phyloP scores from a whole-genome alignment of 352 stramenopile genomes.

The Pythium pyrilobum region DNA sequence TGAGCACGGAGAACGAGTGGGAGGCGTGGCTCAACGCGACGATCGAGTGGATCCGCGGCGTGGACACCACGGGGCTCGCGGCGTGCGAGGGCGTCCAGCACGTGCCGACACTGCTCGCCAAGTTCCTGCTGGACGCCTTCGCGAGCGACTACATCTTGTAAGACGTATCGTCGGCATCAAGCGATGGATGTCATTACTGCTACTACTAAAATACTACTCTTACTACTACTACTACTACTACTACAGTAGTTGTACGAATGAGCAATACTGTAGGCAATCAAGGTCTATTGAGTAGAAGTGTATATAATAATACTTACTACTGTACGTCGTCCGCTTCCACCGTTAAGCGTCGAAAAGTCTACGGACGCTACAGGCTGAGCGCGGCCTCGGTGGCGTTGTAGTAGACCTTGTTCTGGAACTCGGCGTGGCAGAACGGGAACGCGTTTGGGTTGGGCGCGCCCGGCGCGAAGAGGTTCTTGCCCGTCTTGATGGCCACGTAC shows the following conservation, averaged over 20 bases:
- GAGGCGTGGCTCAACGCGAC: constrained; percentile 6
- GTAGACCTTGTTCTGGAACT: constrained; percentile 17
- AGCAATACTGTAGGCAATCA: no score
- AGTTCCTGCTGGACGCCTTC: constrained; percentile 7
- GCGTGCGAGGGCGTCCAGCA: constrained; percentile 2
- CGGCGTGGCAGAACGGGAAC: constrained; percentile 21
- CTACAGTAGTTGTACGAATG: no score
- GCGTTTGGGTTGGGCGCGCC: background rate
- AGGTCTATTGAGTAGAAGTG: no score
- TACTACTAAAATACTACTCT: no score
- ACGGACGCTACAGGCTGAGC: no score
- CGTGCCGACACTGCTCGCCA: constrained; percentile 1
- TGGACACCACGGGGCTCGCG: background rate
- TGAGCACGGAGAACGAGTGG: constrained; percentile 1
- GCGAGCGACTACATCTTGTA: constrained; percentile 11
- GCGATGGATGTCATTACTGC: no score
- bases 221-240: no score
- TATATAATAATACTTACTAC: no score
- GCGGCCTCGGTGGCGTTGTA: constrained; percentile 9
- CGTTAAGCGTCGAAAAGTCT: no score
- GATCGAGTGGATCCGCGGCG: background rate
- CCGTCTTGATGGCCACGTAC: no score
- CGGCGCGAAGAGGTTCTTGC: background rate
- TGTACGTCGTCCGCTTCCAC: no score
- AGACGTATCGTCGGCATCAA: no score